These are phyloP conservation scores for Beauveria australis DNA, from an alignment of 2,329 filamentous ascomycete genomes.

Conservation along the genomic window DNA sequence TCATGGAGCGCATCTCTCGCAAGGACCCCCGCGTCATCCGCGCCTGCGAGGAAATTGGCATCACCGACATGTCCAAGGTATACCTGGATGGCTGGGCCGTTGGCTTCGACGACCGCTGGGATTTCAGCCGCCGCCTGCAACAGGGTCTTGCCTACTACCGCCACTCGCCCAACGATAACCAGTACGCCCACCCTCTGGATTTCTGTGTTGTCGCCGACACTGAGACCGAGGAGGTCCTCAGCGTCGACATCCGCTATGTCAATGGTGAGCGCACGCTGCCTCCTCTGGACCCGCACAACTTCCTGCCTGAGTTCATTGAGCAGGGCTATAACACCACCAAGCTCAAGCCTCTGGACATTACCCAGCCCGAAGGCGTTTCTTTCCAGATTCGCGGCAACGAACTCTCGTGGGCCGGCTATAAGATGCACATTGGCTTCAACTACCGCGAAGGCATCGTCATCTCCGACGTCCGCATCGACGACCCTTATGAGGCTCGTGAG, in stretches of 20 bases:
- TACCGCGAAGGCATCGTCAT: conserved; percentile 62
- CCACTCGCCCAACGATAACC: conserved; percentile 59
- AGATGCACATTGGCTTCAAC: conserved; percentile 65
- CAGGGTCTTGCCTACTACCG: conserved; percentile 79
- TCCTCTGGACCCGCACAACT: conserved; percentile 29
- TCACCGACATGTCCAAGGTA: conserved; percentile 75
- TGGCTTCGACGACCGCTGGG: conserved; percentile 72
- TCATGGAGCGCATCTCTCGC: conserved; percentile 60
- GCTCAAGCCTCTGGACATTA: conserved; percentile 31
- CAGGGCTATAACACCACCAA: conserved; percentile 26
- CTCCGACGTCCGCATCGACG: conserved; percentile 60
- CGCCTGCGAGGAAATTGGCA: conserved; percentile 66
- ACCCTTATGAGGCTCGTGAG: conserved; percentile 28
- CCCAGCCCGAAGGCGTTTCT: conserved; percentile 32
- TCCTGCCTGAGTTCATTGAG: conserved; percentile 27
- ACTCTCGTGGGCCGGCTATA: conserved; percentile 57
- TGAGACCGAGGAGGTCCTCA: conserved; percentile 40
- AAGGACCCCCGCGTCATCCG: conserved; percentile 67
- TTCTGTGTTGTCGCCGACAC: conserved; percentile 35
- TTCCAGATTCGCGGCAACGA: conserved; percentile 39
- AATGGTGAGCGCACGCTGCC: conserved; percentile 41
- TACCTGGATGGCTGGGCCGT: conserved; percentile 84
- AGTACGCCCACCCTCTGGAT: conserved; percentile 50
- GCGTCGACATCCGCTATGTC: conserved; percentile 33
- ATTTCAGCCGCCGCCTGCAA: conserved; percentile 61